Percentiles rank a stretch among this genome's conserved stretches.
Evolutionary conservation across 768 basidiomycete genomes (phyloP).

Genomic region (Mycena belliarum): DNA sequence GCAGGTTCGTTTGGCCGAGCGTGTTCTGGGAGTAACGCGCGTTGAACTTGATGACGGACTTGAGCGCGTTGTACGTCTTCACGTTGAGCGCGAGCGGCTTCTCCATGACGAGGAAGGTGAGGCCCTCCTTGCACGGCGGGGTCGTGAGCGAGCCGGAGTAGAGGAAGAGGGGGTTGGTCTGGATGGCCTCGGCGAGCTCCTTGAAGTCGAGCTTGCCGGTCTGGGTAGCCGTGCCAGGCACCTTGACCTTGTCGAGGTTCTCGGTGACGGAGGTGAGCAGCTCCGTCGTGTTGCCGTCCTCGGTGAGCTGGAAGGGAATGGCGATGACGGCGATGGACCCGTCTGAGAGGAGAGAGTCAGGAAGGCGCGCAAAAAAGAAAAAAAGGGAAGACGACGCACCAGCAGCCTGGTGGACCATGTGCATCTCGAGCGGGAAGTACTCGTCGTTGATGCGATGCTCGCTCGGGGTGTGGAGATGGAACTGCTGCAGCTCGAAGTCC

Average conservation of each 20-base stretch:
- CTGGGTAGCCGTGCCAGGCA: constrained; percentile 16
- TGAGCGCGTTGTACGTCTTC: constrained; percentile 19
- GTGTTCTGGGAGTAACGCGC: constrained; percentile 19
- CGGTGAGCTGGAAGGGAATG: constrained; percentile 21
- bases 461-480: constrained; percentile 21
- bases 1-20: constrained; percentile 17
- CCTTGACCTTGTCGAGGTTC: constrained; percentile 11
- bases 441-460: constrained; percentile 22
- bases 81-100: constrained; percentile 18
- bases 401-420: constrained; percentile 20
- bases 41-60: constrained; percentile 22
- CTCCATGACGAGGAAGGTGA: constrained; percentile 21
- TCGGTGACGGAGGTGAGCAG: constrained; percentile 17
- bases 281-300: constrained; percentile 18
- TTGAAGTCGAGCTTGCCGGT: constrained; percentile 18
- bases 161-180: constrained; percentile 15
- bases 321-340: constrained; percentile 21
- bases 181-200: constrained; percentile 12
- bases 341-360: constrained; percentile 1
- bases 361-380: not conserved
- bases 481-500: constrained; percentile 21
- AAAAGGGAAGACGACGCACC: not conserved
- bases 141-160: constrained; percentile 23
- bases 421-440: constrained; percentile 23
- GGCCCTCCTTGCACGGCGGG: constrained; percentile 20